These are phyloP conservation scores for Aethionema arabicum DNA, from an alignment of 345 rosid species.

Conservation along the genomic window DNA sequence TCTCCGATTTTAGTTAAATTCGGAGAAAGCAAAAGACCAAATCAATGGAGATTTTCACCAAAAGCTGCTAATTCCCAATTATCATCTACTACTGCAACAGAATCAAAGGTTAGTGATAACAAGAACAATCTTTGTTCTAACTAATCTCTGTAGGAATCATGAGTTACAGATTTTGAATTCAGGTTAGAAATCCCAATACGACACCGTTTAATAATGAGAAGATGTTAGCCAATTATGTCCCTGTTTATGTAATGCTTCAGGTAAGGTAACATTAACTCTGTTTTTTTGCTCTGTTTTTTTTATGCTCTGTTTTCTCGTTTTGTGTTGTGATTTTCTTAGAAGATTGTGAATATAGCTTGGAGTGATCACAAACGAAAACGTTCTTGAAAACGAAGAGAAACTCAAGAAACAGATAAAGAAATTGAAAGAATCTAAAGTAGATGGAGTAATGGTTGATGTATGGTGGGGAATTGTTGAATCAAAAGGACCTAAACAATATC, in stretches of 20 bases:
- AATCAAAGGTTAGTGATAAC: constrained; percentile 28
- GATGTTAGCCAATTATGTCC: constrained; percentile 61
- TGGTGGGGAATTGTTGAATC: constrained; percentile 87
- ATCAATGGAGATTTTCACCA: constrained; percentile 31
- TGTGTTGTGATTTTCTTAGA: not conserved
- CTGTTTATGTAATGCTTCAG: constrained; percentile 77
- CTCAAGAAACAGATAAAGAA: constrained; percentile 56
- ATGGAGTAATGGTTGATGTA: constrained; percentile 76
- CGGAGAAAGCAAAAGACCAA: constrained; percentile 19
- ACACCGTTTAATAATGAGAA: constrained; percentile 35
- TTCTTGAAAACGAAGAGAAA: constrained; percentile 44
- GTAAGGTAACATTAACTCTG: constrained; percentile 40
- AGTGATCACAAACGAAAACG: constrained; percentile 56
- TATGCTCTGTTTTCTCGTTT: not conserved
- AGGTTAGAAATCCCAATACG: constrained; percentile 34
- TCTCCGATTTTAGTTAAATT: not conserved
- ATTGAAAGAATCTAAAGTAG: constrained; percentile 59
- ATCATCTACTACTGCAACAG: constrained; percentile 5
- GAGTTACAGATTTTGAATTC: constrained; percentile 17
- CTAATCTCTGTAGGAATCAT: not conserved
- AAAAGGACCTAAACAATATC: constrained; percentile 60
- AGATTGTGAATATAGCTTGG: constrained; percentile 44
- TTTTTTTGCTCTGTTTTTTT: no score
- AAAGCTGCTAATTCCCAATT: not conserved
- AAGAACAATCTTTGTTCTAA: not conserved